phyloP scores from a whole-genome alignment of 176 grass and related monocot species.

The Rhynchospora pubera region DNA sequence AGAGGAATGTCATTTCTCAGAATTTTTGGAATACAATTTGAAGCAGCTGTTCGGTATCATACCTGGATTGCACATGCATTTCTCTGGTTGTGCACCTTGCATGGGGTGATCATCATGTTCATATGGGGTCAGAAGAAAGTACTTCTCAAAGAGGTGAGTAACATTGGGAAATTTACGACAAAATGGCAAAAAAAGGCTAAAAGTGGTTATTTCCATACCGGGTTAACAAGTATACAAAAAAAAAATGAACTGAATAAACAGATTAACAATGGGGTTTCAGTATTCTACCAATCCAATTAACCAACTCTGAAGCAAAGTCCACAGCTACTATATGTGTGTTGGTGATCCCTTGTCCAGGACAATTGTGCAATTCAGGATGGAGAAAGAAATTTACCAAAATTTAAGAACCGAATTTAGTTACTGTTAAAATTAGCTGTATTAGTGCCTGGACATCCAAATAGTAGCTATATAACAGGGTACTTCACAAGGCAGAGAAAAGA shows the following conservation, averaged over 20 bases:
- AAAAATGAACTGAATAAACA: not conserved
- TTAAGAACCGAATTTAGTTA: too few species aligned
- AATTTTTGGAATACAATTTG: constrained; percentile 35
- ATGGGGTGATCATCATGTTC: constrained; percentile 38
- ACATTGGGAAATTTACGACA: not conserved
- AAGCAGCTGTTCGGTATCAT: constrained; percentile 42
- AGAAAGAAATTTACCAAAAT: too few species aligned
- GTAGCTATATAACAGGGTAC: too few species aligned
- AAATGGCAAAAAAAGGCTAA: not conserved
- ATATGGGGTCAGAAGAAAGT: constrained; percentile 32
- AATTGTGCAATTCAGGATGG: too few species aligned
- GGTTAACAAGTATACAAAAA: not conserved
- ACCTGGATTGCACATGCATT: constrained; percentile 36
- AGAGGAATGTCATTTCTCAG: constrained; percentile 37
- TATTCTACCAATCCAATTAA: too few species aligned
- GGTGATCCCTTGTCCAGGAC: too few species aligned
- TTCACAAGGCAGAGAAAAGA: too few species aligned
- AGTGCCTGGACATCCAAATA: too few species aligned
- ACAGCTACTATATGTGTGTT: too few species aligned
- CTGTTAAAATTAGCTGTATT: too few species aligned
- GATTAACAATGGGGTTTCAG: not conserved
- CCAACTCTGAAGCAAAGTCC: too few species aligned
- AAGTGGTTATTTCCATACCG: too few species aligned
- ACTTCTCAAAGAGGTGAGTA: constrained; percentile 27
- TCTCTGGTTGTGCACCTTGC: constrained; percentile 24